Base-by-base conservation (phyloP, 495 filamentous ascomycete species). In the Aspergillus conjunctus region DNA sequence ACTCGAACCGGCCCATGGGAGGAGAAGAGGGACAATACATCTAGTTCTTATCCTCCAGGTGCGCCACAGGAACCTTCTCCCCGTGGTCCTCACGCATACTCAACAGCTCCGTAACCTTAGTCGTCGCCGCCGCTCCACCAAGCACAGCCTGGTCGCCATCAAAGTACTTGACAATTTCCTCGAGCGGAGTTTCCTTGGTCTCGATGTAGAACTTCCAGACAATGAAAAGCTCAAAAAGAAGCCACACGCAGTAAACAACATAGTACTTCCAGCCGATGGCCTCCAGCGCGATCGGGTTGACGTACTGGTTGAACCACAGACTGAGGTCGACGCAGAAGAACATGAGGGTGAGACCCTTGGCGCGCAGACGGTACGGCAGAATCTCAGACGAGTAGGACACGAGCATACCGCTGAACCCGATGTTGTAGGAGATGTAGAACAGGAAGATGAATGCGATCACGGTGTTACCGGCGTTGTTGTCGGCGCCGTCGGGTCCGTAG, bases 301-400 rank as follows among this genome's bases (percentile, higher is more conserved):
- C 55, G 55, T 58, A 58, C 55, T 58, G 55, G 55, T 58, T 58
- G 55, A 58, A 58, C 32, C 17, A 43, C 11, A 58, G 55, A 58
- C 55, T 58, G 31, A 39, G 32, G 32, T 22, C 18, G 14, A 58
- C 55, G 20, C 55, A 58, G 55, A 58, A 51, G 55, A 58, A 58
- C 55, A 58, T 83, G 54, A 85, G 73, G 73, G 87, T 85, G 73
- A 89, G 82, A 45, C 87, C 86, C 77, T 88, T 90, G 43, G 86
- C 85, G 22, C 86, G 82, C 43, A 89, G 76, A 45, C 82, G 79
- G 75, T 85, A 91, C 0, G 85, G 86, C 21, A 87, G 72, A 43
- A 90, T 82, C 76, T 89, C 87, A 20, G 85, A 76, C 2, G 81
- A 81, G 66, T 87, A 87, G 15, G 87, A 83, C 51, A 88, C 82